Evolutionary conservation across 2,329 filamentous ascomycete species (phyloP).

Genomic region (Colletotrichum karsti): DNA sequence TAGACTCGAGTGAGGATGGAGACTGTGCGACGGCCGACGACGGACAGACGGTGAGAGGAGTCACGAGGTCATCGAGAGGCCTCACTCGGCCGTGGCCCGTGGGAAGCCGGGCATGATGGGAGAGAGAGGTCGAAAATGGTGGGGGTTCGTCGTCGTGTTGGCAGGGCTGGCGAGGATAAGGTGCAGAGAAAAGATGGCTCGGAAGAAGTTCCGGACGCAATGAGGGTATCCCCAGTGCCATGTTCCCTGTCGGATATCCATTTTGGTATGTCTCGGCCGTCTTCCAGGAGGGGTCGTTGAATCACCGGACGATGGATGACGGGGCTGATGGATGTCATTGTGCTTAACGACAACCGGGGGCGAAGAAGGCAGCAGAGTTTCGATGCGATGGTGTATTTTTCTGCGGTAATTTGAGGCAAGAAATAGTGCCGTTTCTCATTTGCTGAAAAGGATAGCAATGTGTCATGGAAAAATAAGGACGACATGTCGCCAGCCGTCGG

Average conservation of each 20-base stretch:
- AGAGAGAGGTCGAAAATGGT: neutral
- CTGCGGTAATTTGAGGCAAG: neutral
- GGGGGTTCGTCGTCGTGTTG: neutral
- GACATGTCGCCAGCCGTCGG: neutral
- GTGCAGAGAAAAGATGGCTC: neutral
- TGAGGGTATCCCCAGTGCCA: slow-evolving; percentile 5
- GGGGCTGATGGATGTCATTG: neutral
- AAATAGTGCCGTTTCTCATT: neutral
- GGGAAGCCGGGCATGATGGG: neutral
- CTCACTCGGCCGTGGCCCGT: slow-evolving; percentile 1
- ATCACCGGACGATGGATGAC: slow-evolving; percentile 8
- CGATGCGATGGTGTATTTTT: neutral
- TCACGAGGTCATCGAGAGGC: neutral
- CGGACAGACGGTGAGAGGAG: neutral
- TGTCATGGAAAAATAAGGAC: neutral
- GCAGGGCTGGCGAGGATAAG: neutral
- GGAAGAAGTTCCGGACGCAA: slow-evolving; percentile 4
- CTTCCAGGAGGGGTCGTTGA: neutral
- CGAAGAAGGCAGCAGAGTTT: neutral
- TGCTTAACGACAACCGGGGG: neutral
- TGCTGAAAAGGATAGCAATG: neutral
- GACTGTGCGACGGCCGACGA: neutral
- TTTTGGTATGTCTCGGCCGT: neutral
- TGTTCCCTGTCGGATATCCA: neutral
- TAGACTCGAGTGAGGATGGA: neutral